phyloP scores from a whole-genome alignment of 441 rosid genomes.

The Flueggea neowawraea region DNA sequence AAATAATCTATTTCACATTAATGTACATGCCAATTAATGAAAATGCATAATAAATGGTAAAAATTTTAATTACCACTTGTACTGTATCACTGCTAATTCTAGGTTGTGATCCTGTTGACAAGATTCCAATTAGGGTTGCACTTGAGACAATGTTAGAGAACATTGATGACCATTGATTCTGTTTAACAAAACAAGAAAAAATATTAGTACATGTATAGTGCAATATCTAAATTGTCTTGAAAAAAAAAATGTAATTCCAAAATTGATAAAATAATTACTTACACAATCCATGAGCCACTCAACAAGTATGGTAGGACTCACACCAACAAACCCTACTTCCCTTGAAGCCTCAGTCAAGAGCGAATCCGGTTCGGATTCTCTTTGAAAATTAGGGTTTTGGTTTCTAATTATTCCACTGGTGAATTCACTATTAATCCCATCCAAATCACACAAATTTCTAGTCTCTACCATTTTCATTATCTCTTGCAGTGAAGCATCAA shows the following conservation, averaged over 20 bases:
- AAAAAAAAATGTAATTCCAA: background rate
- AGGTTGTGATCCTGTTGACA: constrained; percentile 17
- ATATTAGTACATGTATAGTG: too few relatives aligned
- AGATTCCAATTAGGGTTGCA: constrained; percentile 25
- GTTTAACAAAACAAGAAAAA: constrained; percentile 6
- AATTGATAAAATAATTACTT: background rate
- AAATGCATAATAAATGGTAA: too few relatives aligned
- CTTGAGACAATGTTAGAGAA: constrained; percentile 38
- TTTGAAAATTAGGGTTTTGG: background rate
- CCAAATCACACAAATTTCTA: constrained; percentile 10
- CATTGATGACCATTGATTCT: constrained; percentile 33
- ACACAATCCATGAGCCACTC: constrained; percentile 49
- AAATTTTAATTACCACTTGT: constrained; percentile 36
- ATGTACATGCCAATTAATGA: too few relatives aligned
- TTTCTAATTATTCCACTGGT: background rate
- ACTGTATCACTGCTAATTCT: constrained; percentile 25
- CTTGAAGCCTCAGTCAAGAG: constrained; percentile 34
- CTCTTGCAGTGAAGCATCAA: constrained; percentile 22
- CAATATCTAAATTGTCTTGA: too few relatives aligned
- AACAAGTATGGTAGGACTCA: constrained; percentile 22
- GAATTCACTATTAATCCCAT: constrained; percentile 1
- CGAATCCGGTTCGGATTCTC: background rate
- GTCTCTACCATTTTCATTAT: constrained; percentile 27
- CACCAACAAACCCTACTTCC: constrained; percentile 20
- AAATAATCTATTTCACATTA: too few relatives aligned